Conservation (phyloP, 176 grass and related monocot genomes). For the Elymus sibiricus region DNA sequence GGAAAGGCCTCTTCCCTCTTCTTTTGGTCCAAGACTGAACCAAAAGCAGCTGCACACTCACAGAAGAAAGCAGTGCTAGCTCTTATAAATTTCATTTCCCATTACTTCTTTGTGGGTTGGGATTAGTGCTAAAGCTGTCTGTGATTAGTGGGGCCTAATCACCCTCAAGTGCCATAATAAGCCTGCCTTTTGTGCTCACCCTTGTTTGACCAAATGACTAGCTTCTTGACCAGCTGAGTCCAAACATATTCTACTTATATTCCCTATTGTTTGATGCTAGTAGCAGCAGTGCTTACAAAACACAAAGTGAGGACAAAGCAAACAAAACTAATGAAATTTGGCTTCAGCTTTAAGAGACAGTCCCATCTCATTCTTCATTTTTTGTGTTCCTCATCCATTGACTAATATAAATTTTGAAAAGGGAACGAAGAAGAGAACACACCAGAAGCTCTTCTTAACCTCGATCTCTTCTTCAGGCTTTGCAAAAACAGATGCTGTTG, state of each 20-base stretch:
- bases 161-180: constrained; percentile 51
- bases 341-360: constrained; percentile 40
- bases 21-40: constrained; percentile 24
- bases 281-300: constrained; percentile 25
- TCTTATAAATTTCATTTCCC: constrained; percentile 27
- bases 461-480: neutral
- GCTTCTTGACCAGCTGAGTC: constrained; percentile 36
- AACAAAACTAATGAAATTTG: constrained; percentile 21
- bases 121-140: constrained; percentile 47
- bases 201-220: constrained; percentile 54
- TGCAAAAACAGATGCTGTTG: constrained; percentile 3
- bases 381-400: constrained; percentile 9
- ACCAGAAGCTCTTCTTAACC: neutral
- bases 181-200: constrained; percentile 26
- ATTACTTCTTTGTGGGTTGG: constrained; percentile 32
- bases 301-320: constrained; percentile 32
- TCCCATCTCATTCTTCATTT: constrained; percentile 10
- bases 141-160: constrained; percentile 57
- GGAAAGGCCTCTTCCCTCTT: constrained; percentile 15
- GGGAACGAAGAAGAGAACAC: neutral
- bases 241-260: constrained; percentile 11
- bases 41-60: constrained; percentile 32
- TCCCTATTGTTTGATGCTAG: neutral
- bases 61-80: constrained; percentile 1
- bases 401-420: constrained; percentile 7